Evolutionary conservation across 1,139 yeast species (phyloP), one percentile per base, ranked within the genome.

Genomic region (Geotrichum macrosporum): DNA sequence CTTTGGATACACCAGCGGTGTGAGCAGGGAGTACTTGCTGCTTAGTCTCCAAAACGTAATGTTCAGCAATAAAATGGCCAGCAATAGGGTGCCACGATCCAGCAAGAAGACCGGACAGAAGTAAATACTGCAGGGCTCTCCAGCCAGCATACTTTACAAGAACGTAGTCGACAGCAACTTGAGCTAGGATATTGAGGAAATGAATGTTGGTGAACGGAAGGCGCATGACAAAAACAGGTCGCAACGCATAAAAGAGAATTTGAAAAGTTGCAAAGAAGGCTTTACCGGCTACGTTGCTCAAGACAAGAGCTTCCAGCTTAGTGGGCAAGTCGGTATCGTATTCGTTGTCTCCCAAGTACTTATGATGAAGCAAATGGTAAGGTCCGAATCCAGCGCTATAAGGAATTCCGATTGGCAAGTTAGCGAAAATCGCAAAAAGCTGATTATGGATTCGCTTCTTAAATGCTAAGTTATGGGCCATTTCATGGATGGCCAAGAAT

Each of bases 41-140:
- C 24, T 50, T 41, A 31, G 54, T 57, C 46, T 64, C 61, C 62
- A 88, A 71, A 13, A 87, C 82, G 62, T 88, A 88, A 63, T 88
- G 96, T 64, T 88, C 96, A 5, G 96, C 94, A 55, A 88, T 86
- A 66, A 88, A 88, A 67, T 88, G 96, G 15, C 96, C 96, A 1
- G 96, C 95, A 56, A 88, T 81, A 27, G 96, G 96, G 60, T 88
- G 96, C 61, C 86, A 72, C 0, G 95, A 85, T 1, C 96, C 96
- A 0, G 96, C 95, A 48, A 88, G 70, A 62, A 88, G 85, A 0
- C 94, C 82, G 43, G 92, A 81, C 66, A 83, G 70, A 36, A 87
- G 63, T 55, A 88, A 76, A 64, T 88, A 88, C 41, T 70, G 64
- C 44, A 84, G 66, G 0, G 94, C 67, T 53, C 78, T 76, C 72